phyloP scores from a whole-genome alignment of 768 basidiomycete species.

The Lactarius pseudohatsudake region DNA sequence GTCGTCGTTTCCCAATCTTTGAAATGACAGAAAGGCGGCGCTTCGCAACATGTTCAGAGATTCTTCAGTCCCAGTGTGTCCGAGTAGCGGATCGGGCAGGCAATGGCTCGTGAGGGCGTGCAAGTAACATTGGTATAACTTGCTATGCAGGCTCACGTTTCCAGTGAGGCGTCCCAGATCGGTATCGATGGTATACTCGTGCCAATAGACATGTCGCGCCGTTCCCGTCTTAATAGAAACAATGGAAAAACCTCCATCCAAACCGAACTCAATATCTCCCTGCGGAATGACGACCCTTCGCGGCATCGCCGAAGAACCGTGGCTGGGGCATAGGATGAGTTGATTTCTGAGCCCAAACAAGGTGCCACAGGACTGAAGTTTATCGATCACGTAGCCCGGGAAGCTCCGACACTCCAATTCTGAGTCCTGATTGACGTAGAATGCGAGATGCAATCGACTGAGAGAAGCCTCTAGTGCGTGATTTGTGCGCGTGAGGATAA shows the following conservation, averaged over 20 bases:
- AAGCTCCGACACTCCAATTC: conserved; percentile 43
- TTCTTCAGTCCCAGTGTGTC: conserved; percentile 45
- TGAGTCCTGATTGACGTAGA: conserved; percentile 37
- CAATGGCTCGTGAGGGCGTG: conserved; percentile 47
- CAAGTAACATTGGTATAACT: conserved; percentile 43
- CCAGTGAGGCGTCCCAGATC: conserved; percentile 36
- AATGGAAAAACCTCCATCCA: neutral
- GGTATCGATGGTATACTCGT: conserved; percentile 36
- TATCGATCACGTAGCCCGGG: conserved; percentile 33
- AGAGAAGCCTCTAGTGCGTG: conserved; percentile 27
- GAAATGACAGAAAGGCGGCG: conserved; percentile 42
- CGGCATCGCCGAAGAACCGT: neutral
- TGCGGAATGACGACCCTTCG: conserved; percentile 12
- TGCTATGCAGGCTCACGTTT: conserved; percentile 33
- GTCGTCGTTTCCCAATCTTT: conserved; percentile 30
- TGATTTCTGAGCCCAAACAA: neutral
- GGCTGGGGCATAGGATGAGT: neutral
- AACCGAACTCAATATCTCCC: neutral
- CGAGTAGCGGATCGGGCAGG: conserved; percentile 44
- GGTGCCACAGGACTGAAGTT: neutral
- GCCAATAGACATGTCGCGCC: conserved; percentile 26
- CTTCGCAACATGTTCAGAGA: conserved; percentile 43
- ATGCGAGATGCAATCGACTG: conserved; percentile 43
- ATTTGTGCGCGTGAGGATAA: neutral
- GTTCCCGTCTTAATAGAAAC: conserved; percentile 3